phyloP scores from a whole-genome alignment of 768 basidiomycete genomes.

The Podaxis pistillaris region DNA sequence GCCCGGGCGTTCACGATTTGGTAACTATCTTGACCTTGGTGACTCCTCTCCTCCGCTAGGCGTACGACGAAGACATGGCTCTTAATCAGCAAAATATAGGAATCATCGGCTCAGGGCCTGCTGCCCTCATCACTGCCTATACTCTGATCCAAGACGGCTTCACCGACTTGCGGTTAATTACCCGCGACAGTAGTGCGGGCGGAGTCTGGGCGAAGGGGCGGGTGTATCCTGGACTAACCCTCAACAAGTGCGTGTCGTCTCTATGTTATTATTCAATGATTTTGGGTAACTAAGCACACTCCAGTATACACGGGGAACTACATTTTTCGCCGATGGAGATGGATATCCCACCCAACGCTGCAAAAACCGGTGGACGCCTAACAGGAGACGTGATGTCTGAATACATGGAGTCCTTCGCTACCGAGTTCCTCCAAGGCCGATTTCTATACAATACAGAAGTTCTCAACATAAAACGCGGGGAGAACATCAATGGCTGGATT shows the following conservation, averaged over 20 bases:
- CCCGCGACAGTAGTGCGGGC: slow-evolving; percentile 44
- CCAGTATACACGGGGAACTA: slow-evolving; percentile 54
- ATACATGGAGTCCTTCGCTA: slow-evolving; percentile 48
- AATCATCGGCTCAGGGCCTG: slow-evolving; percentile 51
- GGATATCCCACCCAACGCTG: slow-evolving; percentile 31
- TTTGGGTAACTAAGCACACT: neutral
- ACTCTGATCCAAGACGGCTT: slow-evolving; percentile 55
- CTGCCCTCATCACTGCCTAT: slow-evolving; percentile 54
- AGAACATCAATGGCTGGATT: slow-evolving; percentile 34
- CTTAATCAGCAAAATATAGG: slow-evolving; percentile 3
- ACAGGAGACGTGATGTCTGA: slow-evolving; percentile 43
- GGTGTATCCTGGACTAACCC: slow-evolving; percentile 45
- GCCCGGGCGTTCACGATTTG: too few relatives aligned
- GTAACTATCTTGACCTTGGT: too few relatives aligned
- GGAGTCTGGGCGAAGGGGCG: slow-evolving; percentile 50
- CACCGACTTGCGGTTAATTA: slow-evolving; percentile 41
- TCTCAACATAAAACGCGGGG: slow-evolving; percentile 36
- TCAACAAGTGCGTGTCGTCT: slow-evolving; percentile 46
- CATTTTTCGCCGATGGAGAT: slow-evolving; percentile 48
- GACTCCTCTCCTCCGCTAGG: too few relatives aligned
- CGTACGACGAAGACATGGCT: neutral
- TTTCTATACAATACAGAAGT: slow-evolving; percentile 38
- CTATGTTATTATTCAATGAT: neutral
- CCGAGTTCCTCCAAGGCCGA: slow-evolving; percentile 32
- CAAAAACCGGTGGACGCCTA: slow-evolving; percentile 35